Percentiles rank a stretch among this genome's conserved stretches.
phyloP scores from a whole-genome alignment of 1,284 basidiomycete genomes.

The Ceratobasidium sp. region DNA sequence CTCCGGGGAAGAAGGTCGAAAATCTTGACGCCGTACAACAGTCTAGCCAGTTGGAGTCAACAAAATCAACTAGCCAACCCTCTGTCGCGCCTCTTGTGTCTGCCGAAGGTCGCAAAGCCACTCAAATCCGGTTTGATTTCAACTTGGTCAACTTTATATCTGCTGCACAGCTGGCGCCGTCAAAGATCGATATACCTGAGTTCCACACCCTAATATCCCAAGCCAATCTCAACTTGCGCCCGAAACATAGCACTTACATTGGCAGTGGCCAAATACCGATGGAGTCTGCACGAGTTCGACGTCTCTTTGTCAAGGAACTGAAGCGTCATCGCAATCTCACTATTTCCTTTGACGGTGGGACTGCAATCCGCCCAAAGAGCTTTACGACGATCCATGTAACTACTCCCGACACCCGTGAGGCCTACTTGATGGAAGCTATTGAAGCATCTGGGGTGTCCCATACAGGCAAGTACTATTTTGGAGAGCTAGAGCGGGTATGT shows the following conservation, averaged over 20 bases:
- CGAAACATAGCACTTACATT: slow-evolving; percentile 12
- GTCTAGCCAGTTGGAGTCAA: not conserved
- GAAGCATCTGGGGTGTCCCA: slow-evolving; percentile 46
- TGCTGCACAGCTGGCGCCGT: not conserved
- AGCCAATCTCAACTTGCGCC: not conserved
- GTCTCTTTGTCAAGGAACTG: slow-evolving; percentile 27
- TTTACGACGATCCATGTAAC: slow-evolving; percentile 54
- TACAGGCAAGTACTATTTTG: slow-evolving; percentile 42
- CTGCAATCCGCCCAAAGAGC: slow-evolving; percentile 45
- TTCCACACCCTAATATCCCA: slow-evolving; percentile 1
- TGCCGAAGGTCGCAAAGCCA: not conserved
- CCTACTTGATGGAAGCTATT: slow-evolving; percentile 51
- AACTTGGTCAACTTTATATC: slow-evolving; percentile 5
- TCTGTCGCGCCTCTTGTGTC: not conserved
- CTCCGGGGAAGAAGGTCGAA: not conserved
- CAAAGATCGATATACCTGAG: slow-evolving; percentile 8
- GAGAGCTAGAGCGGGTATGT: slow-evolving; percentile 33
- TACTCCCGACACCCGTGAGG: slow-evolving; percentile 46
- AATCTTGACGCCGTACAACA: not conserved
- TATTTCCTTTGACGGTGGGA: slow-evolving; percentile 50
- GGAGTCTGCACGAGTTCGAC: slow-evolving; percentile 4
- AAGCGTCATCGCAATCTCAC: slow-evolving; percentile 46
- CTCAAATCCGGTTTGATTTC: slow-evolving; percentile 23
- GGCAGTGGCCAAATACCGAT: slow-evolving; percentile 8
- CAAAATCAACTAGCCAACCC: not conserved